Base-by-base conservation (phyloP, 805 yeast species). In the Teunomyces kruisii region DNA sequence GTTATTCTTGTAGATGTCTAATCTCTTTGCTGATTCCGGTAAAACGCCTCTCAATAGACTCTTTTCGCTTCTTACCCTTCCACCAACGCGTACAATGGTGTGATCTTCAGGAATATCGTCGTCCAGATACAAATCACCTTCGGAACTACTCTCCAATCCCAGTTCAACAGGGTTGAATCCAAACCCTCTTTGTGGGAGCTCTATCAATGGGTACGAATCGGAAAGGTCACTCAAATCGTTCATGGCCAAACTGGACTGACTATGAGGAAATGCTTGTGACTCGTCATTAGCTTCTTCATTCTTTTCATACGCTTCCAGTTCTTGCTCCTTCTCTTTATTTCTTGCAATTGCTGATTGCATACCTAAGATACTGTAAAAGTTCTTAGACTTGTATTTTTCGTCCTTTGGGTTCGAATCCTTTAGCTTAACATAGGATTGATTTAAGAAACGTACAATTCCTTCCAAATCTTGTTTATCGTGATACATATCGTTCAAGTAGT, bases 11-110 rank as follows among this genome's bases (percentile, higher is more conserved):
- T 57, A 67, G 10, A 61, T 49, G 5, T 52, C 56, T 7, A 68
- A 51, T 16, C 72, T 46, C 45, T 64, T 69, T 4, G 72, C 68
- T 3, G 74, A 70, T 42, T 69, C 75, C 0, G 76, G 76, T 10
- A 70, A 52, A 1, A 64, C 67, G 0, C 76, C 76, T 26, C 59
- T 47, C 5, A 70, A 51, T 9, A 68, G 59, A 32, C 57, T 59
- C 37, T 57, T 65, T 36, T 65, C 65, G 44, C 57, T 67, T 36
- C 29, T 35, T 8, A 49, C 47, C 29, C 49, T 44, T 19, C 60
- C 60, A 13, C 60, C 60, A 4, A 56, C 43, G 9, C 43, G 30
- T 5, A 56, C 53, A 12, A 50, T 38, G 30, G 49, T 49, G 29
- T 54, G 56, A 15, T 50, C 52, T 15, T 52, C 49, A n/a, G 40